Conservation (phyloP, 2,329 filamentous ascomycete genomes). For the Pseudopithomyces chartarum region DNA sequence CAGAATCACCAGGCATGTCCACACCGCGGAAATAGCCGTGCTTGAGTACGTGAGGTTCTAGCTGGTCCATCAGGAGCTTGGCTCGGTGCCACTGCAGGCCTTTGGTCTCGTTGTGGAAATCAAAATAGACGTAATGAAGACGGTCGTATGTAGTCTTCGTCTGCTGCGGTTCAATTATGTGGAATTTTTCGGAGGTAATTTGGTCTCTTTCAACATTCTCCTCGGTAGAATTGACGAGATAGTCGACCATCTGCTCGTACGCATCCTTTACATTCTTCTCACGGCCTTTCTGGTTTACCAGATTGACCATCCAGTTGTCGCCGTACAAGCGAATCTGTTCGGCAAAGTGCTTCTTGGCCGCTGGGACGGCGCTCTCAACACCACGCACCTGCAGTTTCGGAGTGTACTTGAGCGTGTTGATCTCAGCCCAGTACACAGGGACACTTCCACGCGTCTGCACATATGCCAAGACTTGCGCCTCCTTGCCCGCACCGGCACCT, state of each 20-base stretch:
- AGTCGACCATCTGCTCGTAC: slow-evolving; percentile 87
- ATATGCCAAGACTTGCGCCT: slow-evolving; percentile 89
- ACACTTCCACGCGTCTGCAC: slow-evolving; percentile 97
- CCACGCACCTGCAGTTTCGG: slow-evolving; percentile 87
- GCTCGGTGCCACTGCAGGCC: slow-evolving; percentile 92
- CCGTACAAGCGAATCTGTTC: slow-evolving; percentile 94
- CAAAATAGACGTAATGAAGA: slow-evolving; percentile 96
- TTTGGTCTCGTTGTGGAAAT: slow-evolving; percentile 98
- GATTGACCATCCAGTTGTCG: slow-evolving; percentile 95
- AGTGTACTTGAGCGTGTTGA: slow-evolving; percentile 90
- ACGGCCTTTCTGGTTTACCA: slow-evolving; percentile 94
- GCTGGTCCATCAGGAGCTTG: slow-evolving; percentile 80
- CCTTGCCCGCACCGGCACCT: slow-evolving; percentile 64
- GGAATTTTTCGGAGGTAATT: slow-evolving; percentile 78
- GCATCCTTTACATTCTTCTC: slow-evolving; percentile 89
- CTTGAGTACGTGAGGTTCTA: slow-evolving; percentile 74
- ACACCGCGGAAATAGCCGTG: slow-evolving; percentile 94
- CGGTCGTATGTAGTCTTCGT: slow-evolving; percentile 73
- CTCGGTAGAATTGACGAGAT: slow-evolving; percentile 70
- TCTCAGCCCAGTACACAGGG: slow-evolving; percentile 93
- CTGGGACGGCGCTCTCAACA: slow-evolving; percentile 77
- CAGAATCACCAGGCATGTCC: slow-evolving; percentile 77
- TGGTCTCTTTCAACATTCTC: slow-evolving; percentile 70
- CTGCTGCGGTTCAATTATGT: slow-evolving; percentile 69
- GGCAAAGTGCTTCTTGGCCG: slow-evolving; percentile 85